These are phyloP conservation scores for Cutaneotrichosporon sp. DNA, from an alignment of 1,284 basidiomycete genomes.

Conservation along the genomic window DNA sequence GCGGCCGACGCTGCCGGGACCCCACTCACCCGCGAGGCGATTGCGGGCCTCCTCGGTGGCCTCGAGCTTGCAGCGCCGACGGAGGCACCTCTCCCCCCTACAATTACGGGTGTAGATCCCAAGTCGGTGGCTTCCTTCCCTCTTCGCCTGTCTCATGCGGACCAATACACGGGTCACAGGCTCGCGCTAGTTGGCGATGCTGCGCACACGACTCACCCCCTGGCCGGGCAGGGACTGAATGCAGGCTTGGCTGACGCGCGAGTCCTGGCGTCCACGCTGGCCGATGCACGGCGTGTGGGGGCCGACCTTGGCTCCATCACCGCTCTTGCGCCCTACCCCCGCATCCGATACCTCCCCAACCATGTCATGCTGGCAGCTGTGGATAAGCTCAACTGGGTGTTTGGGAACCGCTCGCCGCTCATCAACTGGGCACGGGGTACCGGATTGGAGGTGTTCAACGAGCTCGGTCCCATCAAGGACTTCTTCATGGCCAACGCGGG, in stretches of 20 bases:
- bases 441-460: slow-evolving; percentile 86
- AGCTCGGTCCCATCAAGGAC: slow-evolving; percentile 73
- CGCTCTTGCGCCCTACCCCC: slow-evolving; percentile 67
- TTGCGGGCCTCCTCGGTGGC: slow-evolving; percentile 26
- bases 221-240: slow-evolving; percentile 97
- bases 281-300: slow-evolving; percentile 57
- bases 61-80: slow-evolving; percentile 57
- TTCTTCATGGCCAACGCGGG: slow-evolving; percentile 79
- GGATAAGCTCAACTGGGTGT: slow-evolving; percentile 85
- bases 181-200: slow-evolving; percentile 88
- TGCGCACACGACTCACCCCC: slow-evolving; percentile 89
- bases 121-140: slow-evolving; percentile 88
- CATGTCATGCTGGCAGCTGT: slow-evolving; percentile 74
- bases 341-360: slow-evolving; percentile 75
- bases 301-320: slow-evolving; percentile 81
- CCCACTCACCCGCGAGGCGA: slow-evolving; percentile 22
- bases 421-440: slow-evolving; percentile 79
- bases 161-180: slow-evolving; percentile 60
- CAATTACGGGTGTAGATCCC: slow-evolving; percentile 65
- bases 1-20: slow-evolving; percentile 48
- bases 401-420: slow-evolving; percentile 60
- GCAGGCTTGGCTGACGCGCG: slow-evolving; percentile 82
- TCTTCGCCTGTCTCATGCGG: slow-evolving; percentile 78
- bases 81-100: slow-evolving; percentile 60
- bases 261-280: slow-evolving; percentile 61